Percentiles rank a stretch among this genome's conserved stretches.
Conservation (phyloP, 768 basidiomycete species). For the Daedaleopsis nitida region DNA sequence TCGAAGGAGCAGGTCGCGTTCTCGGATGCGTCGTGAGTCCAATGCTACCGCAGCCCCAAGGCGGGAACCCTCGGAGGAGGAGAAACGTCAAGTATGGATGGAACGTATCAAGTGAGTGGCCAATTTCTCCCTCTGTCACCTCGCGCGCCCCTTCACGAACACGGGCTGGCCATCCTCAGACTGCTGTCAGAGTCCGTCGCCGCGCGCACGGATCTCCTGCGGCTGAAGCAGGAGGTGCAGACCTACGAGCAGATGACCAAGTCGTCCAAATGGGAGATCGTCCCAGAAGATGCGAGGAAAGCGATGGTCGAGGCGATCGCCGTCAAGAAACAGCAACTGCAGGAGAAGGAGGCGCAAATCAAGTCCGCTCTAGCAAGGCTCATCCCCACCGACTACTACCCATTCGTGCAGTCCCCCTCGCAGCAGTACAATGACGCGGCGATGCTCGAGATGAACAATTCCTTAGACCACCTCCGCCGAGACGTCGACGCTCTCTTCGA, state of each 20-base stretch:
- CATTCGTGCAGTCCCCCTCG: conserved; percentile 18
- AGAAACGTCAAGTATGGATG: conserved; percentile 41
- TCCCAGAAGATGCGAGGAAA: conserved; percentile 30
- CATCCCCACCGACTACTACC: conserved; percentile 43
- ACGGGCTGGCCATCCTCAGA: conserved; percentile 24
- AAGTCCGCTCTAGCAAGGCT: conserved; percentile 33
- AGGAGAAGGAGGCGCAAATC: conserved; percentile 36
- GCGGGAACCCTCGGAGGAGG: conserved; percentile 35
- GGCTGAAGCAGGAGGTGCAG: conserved; percentile 36
- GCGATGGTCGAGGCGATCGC: conserved; percentile 28
- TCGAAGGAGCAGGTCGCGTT: conserved; percentile 10
- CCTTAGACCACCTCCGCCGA: conserved; percentile 17
- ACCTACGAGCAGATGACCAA: conserved; percentile 28
- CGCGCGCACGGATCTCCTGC: conserved; percentile 35
- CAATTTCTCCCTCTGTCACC: background rate
- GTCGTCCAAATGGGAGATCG: conserved; percentile 25
- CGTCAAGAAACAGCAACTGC: conserved; percentile 26
- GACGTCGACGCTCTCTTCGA: conserved; percentile 11
- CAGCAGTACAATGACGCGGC: conserved; percentile 25
- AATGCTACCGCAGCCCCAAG: background rate
- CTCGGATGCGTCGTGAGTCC: conserved; percentile 2
- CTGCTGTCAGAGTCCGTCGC: conserved; percentile 38
- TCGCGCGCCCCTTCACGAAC: background rate
- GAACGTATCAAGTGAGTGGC: conserved; percentile 42
- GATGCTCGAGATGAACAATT: conserved; percentile 32